Base-by-base conservation (phyloP, 1,284 basidiomycete genomes). In the Termitomyces sp. region DNA sequence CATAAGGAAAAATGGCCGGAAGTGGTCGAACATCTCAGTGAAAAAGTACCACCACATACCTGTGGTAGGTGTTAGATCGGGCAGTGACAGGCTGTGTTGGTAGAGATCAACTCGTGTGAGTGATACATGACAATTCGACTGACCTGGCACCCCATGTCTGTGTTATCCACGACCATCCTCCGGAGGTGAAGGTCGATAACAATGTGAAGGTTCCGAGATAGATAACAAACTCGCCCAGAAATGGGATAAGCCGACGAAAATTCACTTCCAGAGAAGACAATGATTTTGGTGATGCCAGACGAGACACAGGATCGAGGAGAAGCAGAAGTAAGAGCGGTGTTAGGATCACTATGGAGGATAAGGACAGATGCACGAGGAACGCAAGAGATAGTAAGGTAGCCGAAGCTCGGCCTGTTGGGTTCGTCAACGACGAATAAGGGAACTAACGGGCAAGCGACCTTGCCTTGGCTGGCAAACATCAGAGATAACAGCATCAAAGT, bases 11-110 rank as follows among this genome's bases (percentile, higher is more conserved):
- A 98, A 98, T 2, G 87, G 82, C 31, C 95, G 79, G 75, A 98
- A 99, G 70, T 99, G 92, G 66, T 98, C 94, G 64, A 99, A 99
- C 88, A 98, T 98, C 69, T 99, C 95, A 12, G 94, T 98, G 73
- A 98, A 98, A 73, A 98, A 98, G 73, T 99, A 99, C 97, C 97
- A 99, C 88, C 92, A 94, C 38, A 98, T 74, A 2, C 96, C 96
- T 7, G 92, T 84, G 64, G 96, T 98, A 0, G 97, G 97, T 5
- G 92, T 93, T 53, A 98, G 71, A 67, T 96, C 94, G 3, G 88
- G 87, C 6, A 94, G 81, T 4, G 77, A 81, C 21, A 90, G 62
- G 41, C 88, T 92, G 60, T 91, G 60, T 5, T 24, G 15, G 21
- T 36, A 36, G 19, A 53, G 24, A 30, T 57, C 1, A 58, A 41